phyloP scores from a whole-genome alignment of 1,284 basidiomycete genomes.

The Phaffia rhodozyma region DNA sequence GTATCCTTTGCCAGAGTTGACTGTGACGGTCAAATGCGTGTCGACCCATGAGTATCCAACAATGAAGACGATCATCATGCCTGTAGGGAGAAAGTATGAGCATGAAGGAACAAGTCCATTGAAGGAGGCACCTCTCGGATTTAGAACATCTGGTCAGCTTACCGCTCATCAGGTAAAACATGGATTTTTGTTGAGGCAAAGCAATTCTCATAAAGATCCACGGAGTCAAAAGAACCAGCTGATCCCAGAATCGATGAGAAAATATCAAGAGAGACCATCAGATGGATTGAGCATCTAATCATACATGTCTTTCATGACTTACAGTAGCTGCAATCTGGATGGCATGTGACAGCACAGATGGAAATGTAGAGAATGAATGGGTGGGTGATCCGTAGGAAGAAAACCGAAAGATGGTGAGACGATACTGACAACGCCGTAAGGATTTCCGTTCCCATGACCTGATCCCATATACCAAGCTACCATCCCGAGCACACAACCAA shows the following conservation, averaged over 20 bases:
- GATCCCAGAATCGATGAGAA: background rate
- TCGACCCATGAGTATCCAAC: conserved; percentile 55
- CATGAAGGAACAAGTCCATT: background rate
- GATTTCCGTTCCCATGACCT: conserved; percentile 44
- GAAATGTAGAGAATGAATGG: no score
- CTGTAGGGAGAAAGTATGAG: background rate
- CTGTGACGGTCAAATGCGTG: conserved; percentile 39
- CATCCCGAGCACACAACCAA: conserved; percentile 44
- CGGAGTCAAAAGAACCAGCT: no score
- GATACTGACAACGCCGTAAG: conserved; percentile 42
- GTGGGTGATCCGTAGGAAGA: background rate
- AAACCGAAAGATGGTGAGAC: background rate
- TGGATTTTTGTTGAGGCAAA: background rate
- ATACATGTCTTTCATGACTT: no score
- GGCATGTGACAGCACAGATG: no score
- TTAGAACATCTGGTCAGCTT: background rate
- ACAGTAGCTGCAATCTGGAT: no score
- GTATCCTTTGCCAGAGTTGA: conserved; percentile 46
- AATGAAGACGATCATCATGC: conserved; percentile 30
- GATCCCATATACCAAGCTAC: conserved; percentile 46
- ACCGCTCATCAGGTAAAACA: background rate
- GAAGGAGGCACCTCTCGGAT: background rate
- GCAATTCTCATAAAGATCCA: no score
- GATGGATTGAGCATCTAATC: no score
- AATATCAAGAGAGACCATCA: background rate